A percentile compares a stretch with the other conserved stretches of the same genome.
Conservation (phyloP, 2,329 filamentous ascomycete species). For the Fusarium metavorans region DNA sequence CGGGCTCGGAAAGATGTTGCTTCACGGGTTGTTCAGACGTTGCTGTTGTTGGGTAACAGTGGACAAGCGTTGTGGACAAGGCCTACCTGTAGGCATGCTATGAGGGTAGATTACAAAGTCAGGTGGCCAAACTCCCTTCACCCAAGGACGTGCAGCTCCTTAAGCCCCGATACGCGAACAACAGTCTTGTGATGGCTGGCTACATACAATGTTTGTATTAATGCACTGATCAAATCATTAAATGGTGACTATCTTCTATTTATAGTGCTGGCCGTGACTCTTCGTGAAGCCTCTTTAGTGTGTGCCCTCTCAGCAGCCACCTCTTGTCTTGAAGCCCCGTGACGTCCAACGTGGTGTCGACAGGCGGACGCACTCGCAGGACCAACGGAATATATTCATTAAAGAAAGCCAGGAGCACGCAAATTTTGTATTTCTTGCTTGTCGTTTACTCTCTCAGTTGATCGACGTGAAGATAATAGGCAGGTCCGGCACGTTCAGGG, state of each 20-base stretch:
- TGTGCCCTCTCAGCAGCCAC: background rate
- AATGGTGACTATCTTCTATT: background rate
- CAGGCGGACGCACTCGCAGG: background rate
- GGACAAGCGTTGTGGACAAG: background rate
- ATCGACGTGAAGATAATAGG: background rate
- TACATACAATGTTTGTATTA: background rate
- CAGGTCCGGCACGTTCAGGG: background rate
- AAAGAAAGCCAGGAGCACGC: background rate
- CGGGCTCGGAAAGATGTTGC: background rate
- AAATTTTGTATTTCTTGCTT: background rate
- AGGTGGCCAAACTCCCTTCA: background rate
- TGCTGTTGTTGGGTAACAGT: background rate
- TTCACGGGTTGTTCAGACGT: background rate
- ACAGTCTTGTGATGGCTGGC: background rate
- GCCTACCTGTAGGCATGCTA: no score
- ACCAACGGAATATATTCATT: background rate
- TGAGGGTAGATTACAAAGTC: no score
- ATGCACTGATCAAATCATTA: background rate
- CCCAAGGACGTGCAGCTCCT: background rate
- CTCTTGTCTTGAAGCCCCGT: background rate
- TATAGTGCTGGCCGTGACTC: background rate
- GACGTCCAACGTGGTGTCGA: background rate
- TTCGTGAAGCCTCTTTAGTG: background rate
- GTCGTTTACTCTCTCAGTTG: background rate
- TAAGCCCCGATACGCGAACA: background rate